Conservation (phyloP, 208 protist species). For the Phytomonas sp. region DNA sequence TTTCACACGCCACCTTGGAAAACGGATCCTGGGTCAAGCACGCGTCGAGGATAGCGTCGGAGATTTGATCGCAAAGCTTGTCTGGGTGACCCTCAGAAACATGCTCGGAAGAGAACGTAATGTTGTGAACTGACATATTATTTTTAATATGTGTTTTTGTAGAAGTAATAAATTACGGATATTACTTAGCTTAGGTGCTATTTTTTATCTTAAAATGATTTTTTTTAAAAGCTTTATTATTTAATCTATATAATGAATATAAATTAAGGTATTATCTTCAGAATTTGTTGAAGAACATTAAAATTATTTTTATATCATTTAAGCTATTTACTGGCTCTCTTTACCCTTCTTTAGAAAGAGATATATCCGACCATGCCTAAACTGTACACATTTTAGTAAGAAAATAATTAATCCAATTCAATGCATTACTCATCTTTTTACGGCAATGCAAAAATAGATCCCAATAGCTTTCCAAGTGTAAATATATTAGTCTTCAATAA, state of each 20-base stretch:
- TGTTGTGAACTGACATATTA: conserved; percentile 75
- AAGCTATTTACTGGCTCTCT: too few relatives aligned
- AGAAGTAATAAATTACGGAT: background rate
- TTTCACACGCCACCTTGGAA: conserved; percentile 99
- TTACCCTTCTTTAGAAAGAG: too few relatives aligned
- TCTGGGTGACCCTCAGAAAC: conserved; percentile 99
- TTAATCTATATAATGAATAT: too few relatives aligned
- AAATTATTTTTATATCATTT: too few relatives aligned
- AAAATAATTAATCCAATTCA: background rate
- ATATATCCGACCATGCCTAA: too few relatives aligned
- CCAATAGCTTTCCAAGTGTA: background rate
- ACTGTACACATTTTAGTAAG: background rate
- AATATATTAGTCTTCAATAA: background rate
- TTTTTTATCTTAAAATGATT: too few relatives aligned
- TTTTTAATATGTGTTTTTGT: background rate
- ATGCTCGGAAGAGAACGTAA: conserved; percentile 99
- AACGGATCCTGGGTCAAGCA: conserved; percentile 96
- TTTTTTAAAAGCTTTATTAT: too few relatives aligned
- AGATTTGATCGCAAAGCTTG: conserved; percentile 99
- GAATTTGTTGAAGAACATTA: too few relatives aligned
- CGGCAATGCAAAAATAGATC: background rate
- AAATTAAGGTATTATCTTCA: too few relatives aligned
- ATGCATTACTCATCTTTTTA: background rate
- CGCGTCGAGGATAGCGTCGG: conserved; percentile 98
- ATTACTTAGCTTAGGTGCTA: too few relatives aligned